Base-by-base conservation (phyloP, 148 eudicot species). In the Fagopyrum tataricum region DNA sequence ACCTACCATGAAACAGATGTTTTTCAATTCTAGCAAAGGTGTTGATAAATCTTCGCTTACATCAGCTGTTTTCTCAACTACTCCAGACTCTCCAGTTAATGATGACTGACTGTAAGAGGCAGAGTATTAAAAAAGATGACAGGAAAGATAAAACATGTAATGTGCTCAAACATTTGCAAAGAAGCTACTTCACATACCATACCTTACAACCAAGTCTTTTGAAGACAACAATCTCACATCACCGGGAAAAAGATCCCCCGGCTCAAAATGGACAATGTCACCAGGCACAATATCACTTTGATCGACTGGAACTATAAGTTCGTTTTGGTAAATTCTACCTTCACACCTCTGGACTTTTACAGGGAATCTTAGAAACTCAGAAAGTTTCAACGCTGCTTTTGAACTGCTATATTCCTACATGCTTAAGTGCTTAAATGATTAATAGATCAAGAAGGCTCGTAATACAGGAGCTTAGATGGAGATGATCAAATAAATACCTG, bases 181-280 rank as follows among this genome's bases (percentile, higher is more conserved):
- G 61, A 55, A 53, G 47, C 37, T 44, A 44, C 26, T 37, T 67
- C 37, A 53, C 61, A 56, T 64, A 37, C 40, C 72, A 74, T 82
- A 85, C 87, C 85, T 85, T 76, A 85, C 83, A 71, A 76, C 81
- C 80, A 85, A 76, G 18, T 80, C 64, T 72, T 78, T 82, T 39
- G 87, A 85, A 73, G 85, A 79, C 72, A 85, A 67, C 58, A 85
- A 80, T 72, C 87, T 79, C 58, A 82, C 80, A 55, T 85, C 87
- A 66, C 87, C 87, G 9, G 87, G 87, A 73, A 85, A 85, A 74
- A 85, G 83, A 70, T 85, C 87, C 1, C 87, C 87, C n/a, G 82
- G 81, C 75, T 78, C 82, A 68, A 85, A 82, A 77, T 76, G 59
- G 48, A 82, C 76, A 76, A 85, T 85, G 52, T 85, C 87, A 7